Evolutionary conservation across 2,329 filamentous ascomycete genomes (phyloP).

Genomic region (Talaromyces sp.): DNA sequence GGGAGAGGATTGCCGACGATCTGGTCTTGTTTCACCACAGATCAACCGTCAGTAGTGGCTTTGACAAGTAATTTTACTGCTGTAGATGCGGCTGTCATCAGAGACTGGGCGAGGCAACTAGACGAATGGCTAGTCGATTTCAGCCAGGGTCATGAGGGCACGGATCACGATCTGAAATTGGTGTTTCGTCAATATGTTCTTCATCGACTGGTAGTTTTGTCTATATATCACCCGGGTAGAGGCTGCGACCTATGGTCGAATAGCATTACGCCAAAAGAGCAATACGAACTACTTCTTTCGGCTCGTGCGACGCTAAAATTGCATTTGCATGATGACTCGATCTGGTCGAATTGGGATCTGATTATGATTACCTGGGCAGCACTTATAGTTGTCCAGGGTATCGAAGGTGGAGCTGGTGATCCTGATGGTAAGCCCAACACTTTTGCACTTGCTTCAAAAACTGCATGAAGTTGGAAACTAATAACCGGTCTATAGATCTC

Average conservation of each 20-base stretch:
- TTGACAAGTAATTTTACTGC: slow-evolving; percentile 9
- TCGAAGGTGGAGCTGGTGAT: slow-evolving; percentile 20
- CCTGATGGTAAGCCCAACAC: slow-evolving; percentile 9
- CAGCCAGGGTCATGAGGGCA: slow-evolving; percentile 14
- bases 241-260: slow-evolving; percentile 21
- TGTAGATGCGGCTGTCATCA: slow-evolving; percentile 18
- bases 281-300: slow-evolving; percentile 19
- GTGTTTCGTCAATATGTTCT: slow-evolving; percentile 22
- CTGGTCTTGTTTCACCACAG: slow-evolving; percentile 19
- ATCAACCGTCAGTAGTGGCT: not conserved
- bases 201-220: slow-evolving; percentile 22
- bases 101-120: slow-evolving; percentile 20
- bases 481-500: slow-evolving; percentile 13
- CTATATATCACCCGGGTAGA: slow-evolving; percentile 20
- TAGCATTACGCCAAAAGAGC: slow-evolving; percentile 19
- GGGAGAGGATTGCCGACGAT: slow-evolving; percentile 20
- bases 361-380: slow-evolving; percentile 21
- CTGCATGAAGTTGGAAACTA: not conserved
- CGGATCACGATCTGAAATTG: slow-evolving; percentile 16
- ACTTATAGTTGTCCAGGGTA: slow-evolving; percentile 19
- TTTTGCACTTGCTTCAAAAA: not conserved
- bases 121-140: slow-evolving; percentile 21
- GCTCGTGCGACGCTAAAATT: slow-evolving; percentile 21
- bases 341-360: slow-evolving; percentile 19
- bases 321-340: slow-evolving; percentile 19